Evolutionary conservation across 2,329 filamentous ascomycete species (phyloP).

Genomic region (Drechslerella dactyloides): DNA sequence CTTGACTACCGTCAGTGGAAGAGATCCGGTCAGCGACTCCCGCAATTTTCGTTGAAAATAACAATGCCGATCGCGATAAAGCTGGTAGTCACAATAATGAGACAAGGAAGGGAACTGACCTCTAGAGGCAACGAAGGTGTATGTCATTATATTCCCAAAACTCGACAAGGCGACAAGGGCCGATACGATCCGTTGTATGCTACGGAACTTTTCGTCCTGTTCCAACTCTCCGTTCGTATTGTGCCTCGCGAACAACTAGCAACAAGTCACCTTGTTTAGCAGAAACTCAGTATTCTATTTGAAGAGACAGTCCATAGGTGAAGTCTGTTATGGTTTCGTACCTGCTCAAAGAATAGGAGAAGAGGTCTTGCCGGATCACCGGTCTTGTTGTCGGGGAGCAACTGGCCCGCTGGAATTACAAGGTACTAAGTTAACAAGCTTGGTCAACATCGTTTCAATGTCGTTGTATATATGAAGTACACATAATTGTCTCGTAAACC

Average conservation of each 20-base stretch:
- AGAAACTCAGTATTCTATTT: no score
- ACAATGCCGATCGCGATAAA: background rate
- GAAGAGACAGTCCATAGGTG: no score
- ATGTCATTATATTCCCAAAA: conserved; percentile 66
- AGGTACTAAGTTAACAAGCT: conserved; percentile 3
- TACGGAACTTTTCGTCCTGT: no score
- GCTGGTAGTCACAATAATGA: no score
- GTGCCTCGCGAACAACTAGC: conserved; percentile 28
- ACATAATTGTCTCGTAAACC: no score
- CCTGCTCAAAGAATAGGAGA: conserved; percentile 18
- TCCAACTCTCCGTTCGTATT: no score
- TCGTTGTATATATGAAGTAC: conserved; percentile 56
- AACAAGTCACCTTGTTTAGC: background rate
- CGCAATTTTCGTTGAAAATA: no score
- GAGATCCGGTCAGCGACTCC: no score
- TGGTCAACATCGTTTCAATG: background rate
- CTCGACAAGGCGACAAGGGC: conserved; percentile 64
- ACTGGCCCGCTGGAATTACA: conserved; percentile 19
- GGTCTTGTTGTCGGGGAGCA: conserved; percentile 54
- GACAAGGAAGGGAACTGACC: no score
- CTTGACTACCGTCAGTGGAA: conserved; percentile 59
- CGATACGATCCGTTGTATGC: conserved; percentile 59
- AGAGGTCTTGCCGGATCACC: conserved; percentile 12
- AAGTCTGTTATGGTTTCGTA: background rate
- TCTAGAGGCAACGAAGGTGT: conserved; percentile 65